Evolutionary conservation across 805 yeast genomes (phyloP).

Genomic region (Pichia manshurica): DNA sequence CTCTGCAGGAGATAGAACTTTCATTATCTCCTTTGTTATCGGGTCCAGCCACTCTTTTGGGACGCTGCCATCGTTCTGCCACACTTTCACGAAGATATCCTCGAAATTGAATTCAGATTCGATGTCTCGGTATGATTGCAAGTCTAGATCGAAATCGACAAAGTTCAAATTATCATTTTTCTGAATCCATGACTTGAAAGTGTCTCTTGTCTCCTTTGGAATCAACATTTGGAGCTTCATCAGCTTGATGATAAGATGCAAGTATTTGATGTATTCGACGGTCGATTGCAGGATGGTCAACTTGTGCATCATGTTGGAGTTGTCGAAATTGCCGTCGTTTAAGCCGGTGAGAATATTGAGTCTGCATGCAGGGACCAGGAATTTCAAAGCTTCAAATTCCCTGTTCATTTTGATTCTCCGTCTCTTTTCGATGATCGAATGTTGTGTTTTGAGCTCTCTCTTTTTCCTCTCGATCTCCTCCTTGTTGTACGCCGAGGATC

Average conservation of each 20-base stretch:
- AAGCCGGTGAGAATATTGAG: slow-evolving; percentile 33
- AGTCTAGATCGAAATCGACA: slow-evolving; percentile 50
- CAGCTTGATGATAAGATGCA: slow-evolving; percentile 52
- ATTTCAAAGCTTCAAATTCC: slow-evolving; percentile 76
- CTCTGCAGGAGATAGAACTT: slow-evolving; percentile 2
- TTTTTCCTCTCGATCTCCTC: slow-evolving; percentile 37
- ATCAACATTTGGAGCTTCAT: slow-evolving; percentile 41
- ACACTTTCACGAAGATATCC: slow-evolving; percentile 27
- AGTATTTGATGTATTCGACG: slow-evolving; percentile 69
- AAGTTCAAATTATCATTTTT: slow-evolving; percentile 40
- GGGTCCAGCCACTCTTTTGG: slow-evolving; percentile 24
- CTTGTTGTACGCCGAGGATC: slow-evolving; percentile 23
- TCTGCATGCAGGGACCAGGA: slow-evolving; percentile 73
- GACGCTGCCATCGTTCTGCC: slow-evolving; percentile 27
- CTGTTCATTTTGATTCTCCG: slow-evolving; percentile 74
- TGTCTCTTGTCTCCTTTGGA: slow-evolving; percentile 20
- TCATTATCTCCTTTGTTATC: slow-evolving; percentile 20
- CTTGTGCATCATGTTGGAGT: slow-evolving; percentile 54
- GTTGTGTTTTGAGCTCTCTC: slow-evolving; percentile 51
- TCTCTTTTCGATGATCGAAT: slow-evolving; percentile 74
- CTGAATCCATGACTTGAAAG: slow-evolving; percentile 25
- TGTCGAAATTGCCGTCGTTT: slow-evolving; percentile 25
- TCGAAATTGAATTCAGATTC: slow-evolving; percentile 52
- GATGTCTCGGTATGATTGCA: slow-evolving; percentile 54
- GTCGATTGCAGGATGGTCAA: slow-evolving; percentile 76